Conservation (phyloP, 1,139 yeast genomes). For the Wickerhamiella infanticola region DNA sequence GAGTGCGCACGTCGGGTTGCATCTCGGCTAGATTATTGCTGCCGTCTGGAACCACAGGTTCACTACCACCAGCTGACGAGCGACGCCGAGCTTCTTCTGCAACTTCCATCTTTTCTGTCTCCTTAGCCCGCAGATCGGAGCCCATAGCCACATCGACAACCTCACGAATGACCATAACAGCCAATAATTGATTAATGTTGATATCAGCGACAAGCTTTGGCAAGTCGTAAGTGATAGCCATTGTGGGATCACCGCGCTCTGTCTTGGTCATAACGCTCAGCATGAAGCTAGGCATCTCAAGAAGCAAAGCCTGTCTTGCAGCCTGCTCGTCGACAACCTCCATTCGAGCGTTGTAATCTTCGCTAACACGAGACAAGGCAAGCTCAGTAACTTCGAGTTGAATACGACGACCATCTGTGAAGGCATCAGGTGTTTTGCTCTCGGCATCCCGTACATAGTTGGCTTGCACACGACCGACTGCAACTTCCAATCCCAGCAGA, state of each 20-base stretch:
- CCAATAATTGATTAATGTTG: slow-evolving; percentile 21
- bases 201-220: slow-evolving; percentile 18
- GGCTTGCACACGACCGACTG: slow-evolving; percentile 7
- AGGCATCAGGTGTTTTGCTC: not conserved
- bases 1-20: slow-evolving; percentile 20
- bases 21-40: not conserved
- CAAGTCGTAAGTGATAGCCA: slow-evolving; percentile 15
- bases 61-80: not conserved
- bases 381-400: slow-evolving; percentile 12
- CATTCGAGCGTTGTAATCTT: slow-evolving; percentile 13
- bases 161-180: slow-evolving; percentile 15
- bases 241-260: slow-evolving; percentile 7
- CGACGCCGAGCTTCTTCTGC: not conserved
- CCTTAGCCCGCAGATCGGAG: slow-evolving; percentile 3
- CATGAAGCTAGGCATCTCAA: slow-evolving; percentile 18
- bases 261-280: slow-evolving; percentile 14
- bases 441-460: slow-evolving; percentile 9
- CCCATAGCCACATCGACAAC: slow-evolving; percentile 12
- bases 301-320: slow-evolving; percentile 13
- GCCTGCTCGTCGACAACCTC: slow-evolving; percentile 17
- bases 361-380: slow-evolving; percentile 19
- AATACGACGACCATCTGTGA: slow-evolving; percentile 14
- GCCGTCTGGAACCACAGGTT: not conserved
- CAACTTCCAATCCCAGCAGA: slow-evolving; percentile 12
- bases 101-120: not conserved